Conservation (phyloP, 2,329 filamentous ascomycete genomes). For the Pyrenophora teres region DNA sequence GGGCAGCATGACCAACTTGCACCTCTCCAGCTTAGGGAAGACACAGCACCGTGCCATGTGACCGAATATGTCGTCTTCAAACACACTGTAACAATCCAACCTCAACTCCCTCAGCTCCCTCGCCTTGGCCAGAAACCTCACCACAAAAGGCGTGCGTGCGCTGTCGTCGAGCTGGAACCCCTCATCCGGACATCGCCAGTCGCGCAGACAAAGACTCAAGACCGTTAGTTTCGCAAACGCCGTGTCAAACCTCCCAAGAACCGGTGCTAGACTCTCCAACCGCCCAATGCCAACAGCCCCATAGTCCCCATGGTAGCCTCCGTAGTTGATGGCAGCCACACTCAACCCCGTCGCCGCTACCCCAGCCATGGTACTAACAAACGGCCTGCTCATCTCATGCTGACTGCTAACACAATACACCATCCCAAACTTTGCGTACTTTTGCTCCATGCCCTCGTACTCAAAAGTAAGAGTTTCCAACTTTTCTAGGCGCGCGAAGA, state of each 20-base stretch:
- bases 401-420: constrained; percentile 30
- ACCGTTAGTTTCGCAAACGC: constrained; percentile 21
- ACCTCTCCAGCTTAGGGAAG: constrained; percentile 19
- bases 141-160: constrained; percentile 28
- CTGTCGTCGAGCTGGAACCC: constrained; percentile 27
- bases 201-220: constrained; percentile 32
- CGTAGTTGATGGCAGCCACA: constrained; percentile 11
- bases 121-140: constrained; percentile 35
- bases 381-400: constrained; percentile 37
- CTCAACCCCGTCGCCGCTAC: constrained; percentile 19
- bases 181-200: constrained; percentile 31
- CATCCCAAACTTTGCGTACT: constrained; percentile 18
- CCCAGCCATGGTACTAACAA: constrained; percentile 30
- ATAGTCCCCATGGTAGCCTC: neutral
- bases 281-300: constrained; percentile 31
- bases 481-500: constrained; percentile 19
- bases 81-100: constrained; percentile 30
- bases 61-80: constrained; percentile 30
- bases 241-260: constrained; percentile 14
- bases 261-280: constrained; percentile 24
- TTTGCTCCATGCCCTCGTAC: constrained; percentile 21
- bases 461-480: constrained; percentile 14
- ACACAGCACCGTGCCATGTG: constrained; percentile 29
- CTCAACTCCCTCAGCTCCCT: constrained; percentile 19
- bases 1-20: constrained; percentile 13